Evolutionary conservation across 345 rosid species (phyloP).

Genomic region (Kernera saxatilis): DNA sequence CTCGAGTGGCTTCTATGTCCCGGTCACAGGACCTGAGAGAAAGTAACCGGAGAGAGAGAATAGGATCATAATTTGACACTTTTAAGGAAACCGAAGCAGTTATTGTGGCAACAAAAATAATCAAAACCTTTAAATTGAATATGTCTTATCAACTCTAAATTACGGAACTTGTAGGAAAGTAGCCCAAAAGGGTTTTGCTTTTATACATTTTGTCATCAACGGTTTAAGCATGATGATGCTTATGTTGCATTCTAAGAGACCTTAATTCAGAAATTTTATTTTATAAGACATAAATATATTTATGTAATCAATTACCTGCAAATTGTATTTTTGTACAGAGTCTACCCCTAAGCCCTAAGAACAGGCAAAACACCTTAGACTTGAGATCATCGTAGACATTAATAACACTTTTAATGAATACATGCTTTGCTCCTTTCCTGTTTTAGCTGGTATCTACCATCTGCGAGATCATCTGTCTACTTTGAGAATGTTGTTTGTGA

Average conservation of each 20-base stretch:
- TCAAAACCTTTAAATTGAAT: background rate
- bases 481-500: slow-evolving; percentile 69
- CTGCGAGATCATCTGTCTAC: slow-evolving; percentile 37
- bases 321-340: slow-evolving; percentile 3
- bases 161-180: background rate
- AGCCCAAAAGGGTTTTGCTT: slow-evolving; percentile 1
- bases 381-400: background rate
- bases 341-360: background rate
- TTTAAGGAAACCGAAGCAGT: background rate
- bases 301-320: background rate
- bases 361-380: background rate
- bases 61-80: slow-evolving; percentile 14
- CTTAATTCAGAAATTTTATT: background rate
- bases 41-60: slow-evolving; percentile 4
- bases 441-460: background rate
- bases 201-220: background rate
- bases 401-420: background rate
- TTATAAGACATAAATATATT: background rate
- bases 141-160: background rate
- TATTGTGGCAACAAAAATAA: background rate
- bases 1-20: background rate
- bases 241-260: background rate
- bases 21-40: slow-evolving; percentile 5
- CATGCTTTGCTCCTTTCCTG: background rate
- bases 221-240: background rate